Evolutionary conservation across 106 monocot genomes (phyloP).

Genomic region (Acorus calamus): DNA sequence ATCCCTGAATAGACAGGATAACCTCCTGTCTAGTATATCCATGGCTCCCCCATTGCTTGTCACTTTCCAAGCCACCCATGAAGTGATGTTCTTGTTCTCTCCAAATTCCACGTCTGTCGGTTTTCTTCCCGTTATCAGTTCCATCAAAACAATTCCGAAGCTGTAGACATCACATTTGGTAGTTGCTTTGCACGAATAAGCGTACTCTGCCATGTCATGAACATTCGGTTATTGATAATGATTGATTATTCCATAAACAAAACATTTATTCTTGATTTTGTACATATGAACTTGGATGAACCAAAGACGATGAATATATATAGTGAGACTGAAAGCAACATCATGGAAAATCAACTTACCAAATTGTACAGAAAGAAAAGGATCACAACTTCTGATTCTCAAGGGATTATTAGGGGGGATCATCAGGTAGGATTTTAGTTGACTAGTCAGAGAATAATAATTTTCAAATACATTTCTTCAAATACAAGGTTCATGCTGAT

Average conservation of each 20-base stretch:
- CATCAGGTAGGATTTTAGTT: too few relatives aligned
- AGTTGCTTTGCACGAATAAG: slow-evolving; percentile 78
- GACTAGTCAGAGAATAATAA: too few relatives aligned
- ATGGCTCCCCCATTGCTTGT: slow-evolving; percentile 33
- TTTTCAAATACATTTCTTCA: too few relatives aligned
- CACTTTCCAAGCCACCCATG: slow-evolving; percentile 57
- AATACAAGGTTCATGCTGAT: too few relatives aligned
- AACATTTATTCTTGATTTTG: neutral
- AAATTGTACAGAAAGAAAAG: neutral
- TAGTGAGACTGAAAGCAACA: neutral
- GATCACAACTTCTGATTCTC: too few relatives aligned
- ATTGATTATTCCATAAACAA: neutral
- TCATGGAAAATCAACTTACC: neutral
- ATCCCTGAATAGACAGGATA: slow-evolving; percentile 48
- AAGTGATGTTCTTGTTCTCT: slow-evolving; percentile 63
- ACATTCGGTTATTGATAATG: neutral
- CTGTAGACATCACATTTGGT: slow-evolving; percentile 98
- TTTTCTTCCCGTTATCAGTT: slow-evolving; percentile 84
- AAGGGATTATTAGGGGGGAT: too few relatives aligned
- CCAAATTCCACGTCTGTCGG: slow-evolving; percentile 74
- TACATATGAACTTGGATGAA: neutral
- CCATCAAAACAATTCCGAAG: slow-evolving; percentile 96
- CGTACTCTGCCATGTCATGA: slow-evolving; percentile 87
- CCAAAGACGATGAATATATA: neutral
- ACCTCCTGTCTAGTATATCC: slow-evolving; percentile 52